Evolutionary conservation across 331 rosid genomes (phyloP), one percentile per base, ranked within the genome.

Genomic region (Dryas integrifolia): DNA sequence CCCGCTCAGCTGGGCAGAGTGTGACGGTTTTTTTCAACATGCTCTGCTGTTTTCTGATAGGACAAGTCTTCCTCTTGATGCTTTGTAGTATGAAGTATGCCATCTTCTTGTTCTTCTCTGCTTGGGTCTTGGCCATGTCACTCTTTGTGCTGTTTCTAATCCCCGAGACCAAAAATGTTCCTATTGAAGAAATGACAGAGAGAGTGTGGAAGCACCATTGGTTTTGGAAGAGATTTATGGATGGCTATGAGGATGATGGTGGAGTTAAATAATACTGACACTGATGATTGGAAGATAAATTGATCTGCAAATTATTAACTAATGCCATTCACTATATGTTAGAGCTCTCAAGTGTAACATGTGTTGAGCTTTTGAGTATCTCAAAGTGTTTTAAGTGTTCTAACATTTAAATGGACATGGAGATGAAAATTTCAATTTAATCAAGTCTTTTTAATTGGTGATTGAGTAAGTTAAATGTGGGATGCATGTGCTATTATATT

Each of bases 1-100:
- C 88, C 0, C 82, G 89, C 12, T 88, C 96, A 0, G 85, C 85
- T 0, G 96, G 96, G 0, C 90, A 85, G 46, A 87, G 92, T 73
- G 72, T 88, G 3, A 79, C 88, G 0, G 96, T 87, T 15, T 86
- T 84, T 26, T 8, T 75, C 1, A 91, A 91, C 84, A 73, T 88
- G 84, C 53, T 65, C 14, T 65, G 52, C 55, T 18, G 11, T 2
- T 79, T 79, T 64, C 24, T 79, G 24, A 79, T 79, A 43, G 83
- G 70, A 5, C 76, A 79, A 10, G 67, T 66, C 30, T 79, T 74
- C 79, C 76, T 79, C 5, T 59, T 51, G 9, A 79, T 74, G 83
- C 72, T 74, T 38, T 74, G 83, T 46, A 74, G 12, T 15, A 45
- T 74, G 76, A 63, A 65, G n/a, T 52, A 61, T 5, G 75, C 58